phyloP scores from a whole-genome alignment of 345 rosid species.

The Adansonia digitata region DNA sequence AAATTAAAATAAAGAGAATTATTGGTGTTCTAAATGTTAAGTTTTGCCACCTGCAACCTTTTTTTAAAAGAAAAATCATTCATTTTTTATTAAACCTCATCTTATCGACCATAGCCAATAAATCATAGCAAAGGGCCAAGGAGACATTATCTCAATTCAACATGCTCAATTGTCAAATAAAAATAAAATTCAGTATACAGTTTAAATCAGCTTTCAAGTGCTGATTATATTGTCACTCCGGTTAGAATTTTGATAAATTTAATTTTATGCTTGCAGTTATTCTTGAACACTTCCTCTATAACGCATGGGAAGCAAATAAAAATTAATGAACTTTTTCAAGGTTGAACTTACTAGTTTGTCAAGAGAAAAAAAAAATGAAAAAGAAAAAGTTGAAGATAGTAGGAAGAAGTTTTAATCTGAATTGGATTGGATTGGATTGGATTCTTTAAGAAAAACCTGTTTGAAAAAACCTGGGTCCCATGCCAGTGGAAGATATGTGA shows the following conservation, averaged over 20 bases:
- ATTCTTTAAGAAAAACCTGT: too few relatives aligned
- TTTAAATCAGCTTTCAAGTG: neutral
- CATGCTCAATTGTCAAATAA: too few relatives aligned
- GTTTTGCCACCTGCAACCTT: neutral
- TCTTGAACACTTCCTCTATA: too few relatives aligned
- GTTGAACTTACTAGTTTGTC: neutral
- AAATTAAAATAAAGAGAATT: neutral
- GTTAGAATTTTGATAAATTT: neutral
- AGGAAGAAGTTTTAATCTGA: too few relatives aligned
- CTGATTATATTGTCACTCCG: neutral
- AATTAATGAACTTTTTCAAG: neutral
- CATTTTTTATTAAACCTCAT: neutral
- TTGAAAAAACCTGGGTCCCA: constrained; percentile 11
- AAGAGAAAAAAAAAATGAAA: too few relatives aligned
- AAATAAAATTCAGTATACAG: neutral
- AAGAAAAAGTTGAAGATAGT: too few relatives aligned
- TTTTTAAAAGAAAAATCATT: neutral
- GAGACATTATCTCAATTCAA: neutral
- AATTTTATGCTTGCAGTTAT: neutral
- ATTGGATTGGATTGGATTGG: too few relatives aligned
- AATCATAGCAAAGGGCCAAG: neutral
- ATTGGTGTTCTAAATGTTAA: too few relatives aligned
- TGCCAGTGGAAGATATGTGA: neutral
- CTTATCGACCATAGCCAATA: neutral
- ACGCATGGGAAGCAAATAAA: neutral